phyloP scores from a whole-genome alignment of 352 stramenopile species.

The Pythium volutum region DNA sequence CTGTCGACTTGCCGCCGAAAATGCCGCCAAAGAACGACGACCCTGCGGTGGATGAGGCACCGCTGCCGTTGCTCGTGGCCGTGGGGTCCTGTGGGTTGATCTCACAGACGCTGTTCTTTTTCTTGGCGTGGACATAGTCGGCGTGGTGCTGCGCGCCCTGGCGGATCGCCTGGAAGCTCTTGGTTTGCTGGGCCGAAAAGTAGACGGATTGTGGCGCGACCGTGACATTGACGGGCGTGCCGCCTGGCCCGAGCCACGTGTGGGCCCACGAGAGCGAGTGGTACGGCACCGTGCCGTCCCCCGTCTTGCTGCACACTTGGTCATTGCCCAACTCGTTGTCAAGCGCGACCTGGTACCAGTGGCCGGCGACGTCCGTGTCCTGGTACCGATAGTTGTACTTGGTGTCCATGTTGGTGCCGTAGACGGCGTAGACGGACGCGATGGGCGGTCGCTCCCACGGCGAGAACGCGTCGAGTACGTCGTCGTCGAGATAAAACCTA shows the following conservation, averaged over 20 bases:
- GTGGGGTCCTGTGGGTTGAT: neutral
- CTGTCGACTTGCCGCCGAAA: slow-evolving; percentile 41
- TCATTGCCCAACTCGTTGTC: slow-evolving; percentile 44
- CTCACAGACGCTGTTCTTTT: slow-evolving; percentile 35
- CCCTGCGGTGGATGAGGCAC: neutral
- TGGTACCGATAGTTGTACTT: slow-evolving; percentile 75
- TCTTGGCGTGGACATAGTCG: slow-evolving; percentile 49
- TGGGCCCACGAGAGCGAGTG: slow-evolving; percentile 80
- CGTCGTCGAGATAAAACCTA: slow-evolving; percentile 68
- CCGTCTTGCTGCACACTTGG: slow-evolving; percentile 64
- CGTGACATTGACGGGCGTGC: slow-evolving; percentile 57
- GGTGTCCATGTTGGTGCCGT: slow-evolving; percentile 73
- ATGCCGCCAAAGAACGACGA: slow-evolving; percentile 58
- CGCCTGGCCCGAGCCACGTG: slow-evolving; percentile 58
- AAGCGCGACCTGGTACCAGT: slow-evolving; percentile 66
- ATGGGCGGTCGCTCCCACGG: slow-evolving; percentile 73
- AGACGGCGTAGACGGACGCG: slow-evolving; percentile 68
- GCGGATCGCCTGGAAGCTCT: slow-evolving; percentile 43
- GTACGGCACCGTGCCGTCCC: slow-evolving; percentile 72
- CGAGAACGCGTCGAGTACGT: slow-evolving; percentile 51
- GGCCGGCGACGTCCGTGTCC: slow-evolving; percentile 37
- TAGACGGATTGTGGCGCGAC: slow-evolving; percentile 71
- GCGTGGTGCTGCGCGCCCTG: slow-evolving; percentile 48
- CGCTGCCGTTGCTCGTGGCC: neutral
- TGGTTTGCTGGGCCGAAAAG: slow-evolving; percentile 56